Percentiles rank a stretch among this genome's conserved stretches.
phyloP scores from a whole-genome alignment of 2,329 filamentous ascomycete species.

The Lachnellula cervina region DNA sequence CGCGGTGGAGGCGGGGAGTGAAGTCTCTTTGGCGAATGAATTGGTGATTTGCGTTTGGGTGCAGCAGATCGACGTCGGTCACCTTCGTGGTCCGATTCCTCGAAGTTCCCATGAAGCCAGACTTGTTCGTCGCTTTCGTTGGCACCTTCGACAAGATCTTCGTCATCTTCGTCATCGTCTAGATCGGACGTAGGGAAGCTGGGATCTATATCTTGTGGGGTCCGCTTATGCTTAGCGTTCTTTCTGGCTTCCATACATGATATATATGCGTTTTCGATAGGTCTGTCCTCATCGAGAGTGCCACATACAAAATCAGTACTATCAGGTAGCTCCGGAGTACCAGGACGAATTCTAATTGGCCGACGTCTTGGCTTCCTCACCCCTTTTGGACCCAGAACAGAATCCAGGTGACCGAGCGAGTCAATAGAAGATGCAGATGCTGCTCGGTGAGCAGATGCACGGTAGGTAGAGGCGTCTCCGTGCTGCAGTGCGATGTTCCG shows the following conservation, averaged over 20 bases:
- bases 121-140: slow-evolving; percentile 63
- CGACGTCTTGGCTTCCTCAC: slow-evolving; percentile 22
- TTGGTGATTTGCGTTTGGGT: slow-evolving; percentile 36
- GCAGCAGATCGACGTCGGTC: slow-evolving; percentile 47
- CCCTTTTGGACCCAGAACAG: slow-evolving; percentile 4
- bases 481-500: slow-evolving; percentile 29
- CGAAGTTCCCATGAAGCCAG: slow-evolving; percentile 69
- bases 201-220: slow-evolving; percentile 96
- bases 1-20: slow-evolving; percentile 46
- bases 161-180: slow-evolving; percentile 77
- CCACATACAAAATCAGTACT: slow-evolving; percentile 99
- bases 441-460: slow-evolving; percentile 30
- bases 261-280: slow-evolving; percentile 89
- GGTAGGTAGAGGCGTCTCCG: slow-evolving; percentile 22
- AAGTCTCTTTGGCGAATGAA: slow-evolving; percentile 56
- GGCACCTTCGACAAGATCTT: slow-evolving; percentile 50
- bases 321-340: slow-evolving; percentile 82
- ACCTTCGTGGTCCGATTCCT: slow-evolving; percentile 56
- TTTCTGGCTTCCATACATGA: slow-evolving; percentile 77
- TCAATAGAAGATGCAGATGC: slow-evolving; percentile 59
- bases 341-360: slow-evolving; percentile 55
- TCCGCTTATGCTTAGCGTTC: slow-evolving; percentile 71
- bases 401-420: slow-evolving; percentile 35
- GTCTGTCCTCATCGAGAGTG: slow-evolving; percentile 90
- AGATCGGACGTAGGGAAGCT: slow-evolving; percentile 94